Conservation (phyloP, 257 asterid species). For the Verbascum thapsus region DNA sequence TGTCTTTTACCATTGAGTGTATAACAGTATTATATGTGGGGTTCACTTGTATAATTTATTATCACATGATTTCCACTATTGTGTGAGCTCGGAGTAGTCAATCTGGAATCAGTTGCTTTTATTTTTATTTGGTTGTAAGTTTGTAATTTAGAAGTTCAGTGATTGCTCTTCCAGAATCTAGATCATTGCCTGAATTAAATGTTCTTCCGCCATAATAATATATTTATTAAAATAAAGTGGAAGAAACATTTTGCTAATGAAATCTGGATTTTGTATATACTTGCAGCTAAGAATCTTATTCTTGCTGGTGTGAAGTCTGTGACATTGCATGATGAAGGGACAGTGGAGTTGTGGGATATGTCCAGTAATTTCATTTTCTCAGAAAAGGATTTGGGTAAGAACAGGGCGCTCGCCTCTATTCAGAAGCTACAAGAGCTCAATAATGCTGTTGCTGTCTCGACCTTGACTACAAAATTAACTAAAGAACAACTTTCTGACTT, state of each 20-base stretch:
- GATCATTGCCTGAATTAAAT: slow-evolving; percentile 7
- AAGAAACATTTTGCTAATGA: slow-evolving; percentile 2
- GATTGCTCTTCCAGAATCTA: slow-evolving; percentile 5
- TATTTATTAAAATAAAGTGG: slow-evolving; percentile 14
- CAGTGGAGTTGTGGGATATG: slow-evolving; percentile 86
- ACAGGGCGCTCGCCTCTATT: slow-evolving; percentile 83
- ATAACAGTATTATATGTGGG: slow-evolving; percentile 10
- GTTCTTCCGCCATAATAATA: background rate
- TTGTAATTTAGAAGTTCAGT: background rate
- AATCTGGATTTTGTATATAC: slow-evolving; percentile 27
- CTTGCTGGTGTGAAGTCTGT: slow-evolving; percentile 98
- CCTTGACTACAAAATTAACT: slow-evolving; percentile 67
- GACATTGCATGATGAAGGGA: slow-evolving; percentile 85
- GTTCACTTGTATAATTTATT: slow-evolving; percentile 2
- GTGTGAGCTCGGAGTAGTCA: slow-evolving; percentile 3
- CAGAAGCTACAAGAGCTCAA: slow-evolving; percentile 92
- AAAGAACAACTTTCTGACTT: slow-evolving; percentile 70
- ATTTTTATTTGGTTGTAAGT: slow-evolving; percentile 8
- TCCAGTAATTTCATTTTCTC: slow-evolving; percentile 84
- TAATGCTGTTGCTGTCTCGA: slow-evolving; percentile 75
- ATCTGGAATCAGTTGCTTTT: background rate
- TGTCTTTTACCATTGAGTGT: background rate
- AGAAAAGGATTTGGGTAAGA: slow-evolving; percentile 83
- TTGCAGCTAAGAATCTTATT: slow-evolving; percentile 88
- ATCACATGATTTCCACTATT: background rate